phyloP scores from a whole-genome alignment of 352 stramenopile genomes.

The Chloridella minuta region DNA sequence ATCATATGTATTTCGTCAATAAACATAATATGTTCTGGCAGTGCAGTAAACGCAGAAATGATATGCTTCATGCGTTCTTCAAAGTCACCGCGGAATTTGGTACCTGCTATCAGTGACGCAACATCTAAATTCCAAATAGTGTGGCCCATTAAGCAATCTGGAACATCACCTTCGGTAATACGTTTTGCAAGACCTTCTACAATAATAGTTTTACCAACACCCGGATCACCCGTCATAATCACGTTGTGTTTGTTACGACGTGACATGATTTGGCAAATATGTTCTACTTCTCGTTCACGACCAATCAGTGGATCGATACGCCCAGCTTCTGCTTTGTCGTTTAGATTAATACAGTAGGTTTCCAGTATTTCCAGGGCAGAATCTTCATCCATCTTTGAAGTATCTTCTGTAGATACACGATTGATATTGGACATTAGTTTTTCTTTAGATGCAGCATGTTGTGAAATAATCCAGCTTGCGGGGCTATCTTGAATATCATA shows the following conservation, averaged over 20 bases:
- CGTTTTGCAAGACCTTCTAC: slow-evolving; percentile 62
- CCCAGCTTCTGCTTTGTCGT: slow-evolving; percentile 44
- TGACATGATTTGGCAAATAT: slow-evolving; percentile 63
- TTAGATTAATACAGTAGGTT: slow-evolving; percentile 27
- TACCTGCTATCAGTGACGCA: slow-evolving; percentile 64
- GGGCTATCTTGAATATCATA: too few species aligned
- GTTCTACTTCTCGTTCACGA: slow-evolving; percentile 69
- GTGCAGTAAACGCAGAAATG: slow-evolving; percentile 55
- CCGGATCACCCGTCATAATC: slow-evolving; percentile 73
- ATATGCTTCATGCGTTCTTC: slow-evolving; percentile 78
- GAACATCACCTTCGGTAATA: slow-evolving; percentile 31
- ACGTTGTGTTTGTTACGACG: slow-evolving; percentile 90
- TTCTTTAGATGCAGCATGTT: too few species aligned
- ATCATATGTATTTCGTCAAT: slow-evolving; percentile 91
- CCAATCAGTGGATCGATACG: slow-evolving; percentile 94
- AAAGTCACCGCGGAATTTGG: slow-evolving; percentile 92
- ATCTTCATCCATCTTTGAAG: too few species aligned
- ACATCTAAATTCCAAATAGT: slow-evolving; percentile 39
- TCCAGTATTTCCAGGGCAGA: too few species aligned
- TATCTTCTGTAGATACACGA: too few species aligned
- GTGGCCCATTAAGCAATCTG: too few species aligned
- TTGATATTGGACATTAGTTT: too few species aligned
- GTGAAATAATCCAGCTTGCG: too few species aligned
- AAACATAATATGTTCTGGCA: slow-evolving; percentile 54
- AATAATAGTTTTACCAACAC: slow-evolving; percentile 68